Evolutionary conservation across 345 rosid species (phyloP).

Genomic region (Leavenworthia alabamica): DNA sequence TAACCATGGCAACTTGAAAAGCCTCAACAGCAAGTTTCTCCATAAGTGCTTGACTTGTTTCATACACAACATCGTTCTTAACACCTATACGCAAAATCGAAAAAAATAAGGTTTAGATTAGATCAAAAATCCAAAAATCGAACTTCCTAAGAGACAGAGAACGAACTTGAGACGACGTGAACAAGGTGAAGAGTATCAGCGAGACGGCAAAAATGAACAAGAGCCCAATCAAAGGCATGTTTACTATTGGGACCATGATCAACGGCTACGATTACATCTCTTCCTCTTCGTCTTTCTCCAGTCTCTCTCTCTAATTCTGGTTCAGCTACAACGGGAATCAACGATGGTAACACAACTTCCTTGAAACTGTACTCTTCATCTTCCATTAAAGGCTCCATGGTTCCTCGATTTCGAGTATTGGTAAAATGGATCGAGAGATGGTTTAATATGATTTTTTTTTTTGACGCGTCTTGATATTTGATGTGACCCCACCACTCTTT

Average conservation of each 20-base stretch:
- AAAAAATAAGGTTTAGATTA: too few relatives aligned
- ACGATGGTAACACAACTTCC: constrained; percentile 57
- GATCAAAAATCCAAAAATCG: too few relatives aligned
- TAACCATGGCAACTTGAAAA: constrained; percentile 65
- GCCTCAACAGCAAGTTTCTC: constrained; percentile 84
- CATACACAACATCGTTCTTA: constrained; percentile 53
- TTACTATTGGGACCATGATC: constrained; percentile 35
- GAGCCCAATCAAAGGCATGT: constrained; percentile 37
- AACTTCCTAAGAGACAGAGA: neutral
- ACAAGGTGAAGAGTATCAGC: constrained; percentile 85
- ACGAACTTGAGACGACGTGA: constrained; percentile 69
- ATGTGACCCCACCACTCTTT: too few relatives aligned
- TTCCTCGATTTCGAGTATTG: neutral
- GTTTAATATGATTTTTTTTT: too few relatives aligned
- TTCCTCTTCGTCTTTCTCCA: constrained; percentile 52
- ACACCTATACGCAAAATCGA: constrained; percentile 33
- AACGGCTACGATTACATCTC: constrained; percentile 33
- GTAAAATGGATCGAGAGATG: too few relatives aligned
- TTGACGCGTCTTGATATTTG: too few relatives aligned
- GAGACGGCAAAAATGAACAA: constrained; percentile 67
- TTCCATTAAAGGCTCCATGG: constrained; percentile 52
- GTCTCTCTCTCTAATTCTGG: constrained; percentile 70
- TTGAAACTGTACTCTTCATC: constrained; percentile 62
- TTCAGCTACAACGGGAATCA: constrained; percentile 42
- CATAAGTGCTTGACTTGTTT: constrained; percentile 54